Conservation (phyloP, 306 rosid species). For the Lathyrus sativus region DNA sequence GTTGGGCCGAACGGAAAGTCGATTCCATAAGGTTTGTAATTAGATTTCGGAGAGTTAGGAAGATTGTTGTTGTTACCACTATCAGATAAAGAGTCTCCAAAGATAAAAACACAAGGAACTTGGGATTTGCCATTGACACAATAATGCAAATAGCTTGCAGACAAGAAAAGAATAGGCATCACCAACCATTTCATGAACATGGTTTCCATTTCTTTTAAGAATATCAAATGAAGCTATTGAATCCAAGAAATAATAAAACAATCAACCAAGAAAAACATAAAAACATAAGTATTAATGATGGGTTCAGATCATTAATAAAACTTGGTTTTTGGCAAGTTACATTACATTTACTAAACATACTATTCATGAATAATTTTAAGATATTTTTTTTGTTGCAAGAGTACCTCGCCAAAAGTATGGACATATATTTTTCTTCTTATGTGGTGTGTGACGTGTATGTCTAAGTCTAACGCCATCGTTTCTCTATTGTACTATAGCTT, state of each 20-base stretch:
- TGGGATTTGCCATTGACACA: constrained; percentile 30
- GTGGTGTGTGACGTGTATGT: too few species aligned
- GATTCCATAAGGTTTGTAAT: constrained; percentile 64
- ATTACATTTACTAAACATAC: too few species aligned
- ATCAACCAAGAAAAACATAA: not conserved
- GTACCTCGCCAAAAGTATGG: too few species aligned
- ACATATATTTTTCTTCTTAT: too few species aligned
- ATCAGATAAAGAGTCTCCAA: constrained; percentile 71
- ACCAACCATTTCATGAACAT: constrained; percentile 17
- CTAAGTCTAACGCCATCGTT: not conserved
- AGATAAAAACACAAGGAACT: constrained; percentile 63
- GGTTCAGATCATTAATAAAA: too few species aligned
- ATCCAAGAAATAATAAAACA: not conserved
- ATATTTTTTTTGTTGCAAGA: too few species aligned
- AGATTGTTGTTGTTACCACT: constrained; percentile 63
- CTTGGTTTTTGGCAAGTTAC: too few species aligned
- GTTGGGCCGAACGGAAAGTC: constrained; percentile 56
- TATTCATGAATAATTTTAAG: too few species aligned
- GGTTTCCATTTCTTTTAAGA: not conserved
- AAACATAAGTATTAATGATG: too few species aligned
- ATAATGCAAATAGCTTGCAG: not conserved
- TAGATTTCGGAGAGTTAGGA: constrained; percentile 34
- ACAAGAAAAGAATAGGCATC: constrained; percentile 33
- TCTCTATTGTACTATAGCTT: too few species aligned
- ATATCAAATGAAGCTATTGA: not conserved